Conservation (phyloP, 257 asterid genomes). For the Solanum piurae region DNA sequence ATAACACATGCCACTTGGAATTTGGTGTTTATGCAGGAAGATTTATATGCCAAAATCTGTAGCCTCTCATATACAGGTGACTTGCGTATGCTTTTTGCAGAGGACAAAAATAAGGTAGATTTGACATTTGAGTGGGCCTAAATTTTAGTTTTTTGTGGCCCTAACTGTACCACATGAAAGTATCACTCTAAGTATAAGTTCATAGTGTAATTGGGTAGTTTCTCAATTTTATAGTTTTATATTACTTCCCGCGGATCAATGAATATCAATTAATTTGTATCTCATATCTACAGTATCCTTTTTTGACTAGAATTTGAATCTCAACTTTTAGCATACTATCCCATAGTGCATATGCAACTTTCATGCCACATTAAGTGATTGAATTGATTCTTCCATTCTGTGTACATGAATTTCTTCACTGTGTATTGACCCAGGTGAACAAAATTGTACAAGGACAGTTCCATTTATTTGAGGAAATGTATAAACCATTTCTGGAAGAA, state of each 20-base stretch:
- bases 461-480: constrained; percentile 48
- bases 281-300: background rate
- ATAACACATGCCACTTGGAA: background rate
- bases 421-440: constrained; percentile 32
- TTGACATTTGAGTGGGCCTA: constrained; percentile 9
- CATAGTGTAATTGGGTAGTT: background rate
- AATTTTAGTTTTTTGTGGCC: background rate
- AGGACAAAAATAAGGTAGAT: constrained; percentile 80
- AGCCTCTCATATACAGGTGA: constrained; percentile 89
- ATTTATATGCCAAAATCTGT: constrained; percentile 72
- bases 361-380: background rate
- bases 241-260: background rate
- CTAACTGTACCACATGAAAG: background rate
- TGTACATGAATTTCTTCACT: background rate
- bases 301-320: background rate
- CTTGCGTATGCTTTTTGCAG: constrained; percentile 84
- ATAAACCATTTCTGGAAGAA: constrained; percentile 57
- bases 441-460: constrained; percentile 81
- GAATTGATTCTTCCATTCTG: background rate
- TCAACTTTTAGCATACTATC: background rate
- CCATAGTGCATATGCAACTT: background rate
- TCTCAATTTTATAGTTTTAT: background rate
- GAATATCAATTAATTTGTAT: background rate
- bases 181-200: background rate
- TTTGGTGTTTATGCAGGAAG: constrained; percentile 46